phyloP scores from a whole-genome alignment of 2,329 filamentous ascomycete genomes.

The Phialophora expanda region DNA sequence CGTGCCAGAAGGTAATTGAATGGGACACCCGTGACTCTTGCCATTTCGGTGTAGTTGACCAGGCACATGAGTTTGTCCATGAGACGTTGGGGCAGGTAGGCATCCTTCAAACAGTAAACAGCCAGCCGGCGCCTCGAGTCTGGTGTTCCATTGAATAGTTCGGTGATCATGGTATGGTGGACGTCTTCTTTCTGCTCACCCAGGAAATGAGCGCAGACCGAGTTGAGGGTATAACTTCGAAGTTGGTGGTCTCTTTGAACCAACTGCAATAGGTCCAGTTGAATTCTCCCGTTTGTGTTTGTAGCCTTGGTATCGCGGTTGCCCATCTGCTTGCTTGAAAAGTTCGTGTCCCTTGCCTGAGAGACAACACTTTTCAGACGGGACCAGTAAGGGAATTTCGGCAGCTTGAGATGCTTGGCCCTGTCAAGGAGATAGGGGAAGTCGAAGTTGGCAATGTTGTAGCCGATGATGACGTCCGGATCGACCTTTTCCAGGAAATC shows the following conservation, averaged over 20 bases:
- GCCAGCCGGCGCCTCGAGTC: slow-evolving; percentile 90
- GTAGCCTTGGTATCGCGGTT: slow-evolving; percentile 92
- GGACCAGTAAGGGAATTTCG: slow-evolving; percentile 84
- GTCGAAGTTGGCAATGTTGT: slow-evolving; percentile 99
- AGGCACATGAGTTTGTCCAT: slow-evolving; percentile 98
- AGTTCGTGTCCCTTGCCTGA: slow-evolving; percentile 76
- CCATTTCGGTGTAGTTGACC: slow-evolving; percentile 99
- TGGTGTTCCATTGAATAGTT: slow-evolving; percentile 93
- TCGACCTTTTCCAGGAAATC: slow-evolving; percentile 89
- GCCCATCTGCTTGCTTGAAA: slow-evolving; percentile 98
- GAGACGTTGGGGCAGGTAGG: slow-evolving; percentile 87
- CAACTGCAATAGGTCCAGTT: slow-evolving; percentile 91
- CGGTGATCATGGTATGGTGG: slow-evolving; percentile 98
- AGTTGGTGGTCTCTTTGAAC: slow-evolving; percentile 94
- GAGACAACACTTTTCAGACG: slow-evolving; percentile 75
- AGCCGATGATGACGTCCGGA: slow-evolving; percentile 96
- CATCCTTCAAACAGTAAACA: slow-evolving; percentile 96
- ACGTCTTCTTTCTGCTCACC: slow-evolving; percentile 99
- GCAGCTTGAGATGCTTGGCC: slow-evolving; percentile 80
- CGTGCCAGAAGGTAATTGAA: slow-evolving; percentile 92
- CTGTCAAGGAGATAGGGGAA: slow-evolving; percentile 94
- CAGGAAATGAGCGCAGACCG: slow-evolving; percentile 90
- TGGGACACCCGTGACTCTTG: slow-evolving; percentile 95
- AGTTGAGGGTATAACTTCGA: slow-evolving; percentile 95
- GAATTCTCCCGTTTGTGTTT: slow-evolving; percentile 91